Evolutionary conservation across 495 filamentous ascomycete genomes (phyloP), one percentile per base, ranked within the genome.

Genomic region (Aspergillus coremiiformis): DNA sequence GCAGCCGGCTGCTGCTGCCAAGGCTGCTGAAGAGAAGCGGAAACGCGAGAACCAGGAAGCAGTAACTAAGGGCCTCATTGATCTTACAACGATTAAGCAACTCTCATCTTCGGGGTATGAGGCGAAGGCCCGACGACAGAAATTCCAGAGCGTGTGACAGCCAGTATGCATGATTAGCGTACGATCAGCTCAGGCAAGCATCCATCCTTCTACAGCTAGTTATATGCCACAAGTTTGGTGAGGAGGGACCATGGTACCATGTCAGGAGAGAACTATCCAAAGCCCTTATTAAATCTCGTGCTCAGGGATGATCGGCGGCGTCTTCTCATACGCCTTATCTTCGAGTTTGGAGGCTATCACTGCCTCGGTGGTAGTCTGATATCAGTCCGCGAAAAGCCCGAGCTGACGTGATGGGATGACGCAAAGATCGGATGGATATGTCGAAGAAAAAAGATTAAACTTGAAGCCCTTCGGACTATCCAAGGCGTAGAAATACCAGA

Each of bases 401-500:
- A n/a, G 55, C 8, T 39, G 32, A 19, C n/a, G n/a, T n/a, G n/a
- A n/a, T n/a, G n/a, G n/a, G n/a, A n/a, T n/a, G n/a, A n/a, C 33
- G n/a, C 22, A 47, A 54, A 58, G 3, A 22, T 23, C 1, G 56
- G 43, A 8, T 51, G 35, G n/a, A 66, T 59, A 51, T 64, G 58
- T 14, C 56, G 10, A 10, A 43, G 42, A 27, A 37, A 60, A 60
- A 9, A 63, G 10, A 35, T 57, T 42, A 29, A 52, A 61, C 6
- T n/a, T n/a, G n/a, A 62, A 44, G 2, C 57, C 56, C 20, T 54
- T 66, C 7, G 55, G 56, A 20, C 56, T 62, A 17, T 60, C 39
- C n/a, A 66, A 42, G 5, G 63, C 58, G 4, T 59, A 55, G 20
- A 64, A 69, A 42, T 62, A 67, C 60, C 57, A 67, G 19, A 63